These are phyloP conservation scores for Fulvia fulva DNA, from an alignment of 2,329 filamentous ascomycete species.

Conservation along the genomic window DNA sequence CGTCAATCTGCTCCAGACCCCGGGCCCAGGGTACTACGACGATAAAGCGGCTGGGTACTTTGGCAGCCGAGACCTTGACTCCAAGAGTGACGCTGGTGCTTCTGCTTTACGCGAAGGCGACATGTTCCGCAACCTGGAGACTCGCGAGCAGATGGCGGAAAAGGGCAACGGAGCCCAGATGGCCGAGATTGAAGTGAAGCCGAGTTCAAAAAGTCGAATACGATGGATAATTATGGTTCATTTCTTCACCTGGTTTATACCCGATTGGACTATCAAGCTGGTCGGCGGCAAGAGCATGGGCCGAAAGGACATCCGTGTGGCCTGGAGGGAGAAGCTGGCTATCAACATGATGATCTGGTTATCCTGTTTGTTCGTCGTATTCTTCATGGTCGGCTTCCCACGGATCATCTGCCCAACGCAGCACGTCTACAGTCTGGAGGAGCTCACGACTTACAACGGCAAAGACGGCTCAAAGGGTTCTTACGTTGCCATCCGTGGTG, in stretches of 20 bases:
- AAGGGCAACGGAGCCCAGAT: constrained; percentile 88
- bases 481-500: constrained; percentile 79
- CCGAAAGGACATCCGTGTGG: constrained; percentile 84
- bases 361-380: constrained; percentile 69
- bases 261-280: constrained; percentile 73
- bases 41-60: constrained; percentile 85
- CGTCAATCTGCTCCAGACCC: constrained; percentile 50
- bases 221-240: constrained; percentile 87
- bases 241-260: constrained; percentile 78
- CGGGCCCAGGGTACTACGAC: constrained; percentile 58
- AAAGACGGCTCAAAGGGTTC: constrained; percentile 59
- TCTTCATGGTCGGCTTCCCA: constrained; percentile 89
- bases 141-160: constrained; percentile 88
- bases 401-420: constrained; percentile 86
- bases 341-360: constrained; percentile 99
- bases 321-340: constrained; percentile 95
- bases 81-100: constrained; percentile 83
- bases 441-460: constrained; percentile 71
- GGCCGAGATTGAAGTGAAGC: constrained; percentile 82
- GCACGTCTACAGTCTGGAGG: constrained; percentile 74
- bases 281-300: constrained; percentile 86
- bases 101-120: constrained; percentile 91
- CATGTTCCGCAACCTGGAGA: constrained; percentile 97
- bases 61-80: constrained; percentile 71
- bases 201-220: constrained; percentile 74